These are phyloP conservation scores for Sclerotinia subarctica DNA, from an alignment of 2,329 filamentous ascomycete species.

Conservation along the genomic window DNA sequence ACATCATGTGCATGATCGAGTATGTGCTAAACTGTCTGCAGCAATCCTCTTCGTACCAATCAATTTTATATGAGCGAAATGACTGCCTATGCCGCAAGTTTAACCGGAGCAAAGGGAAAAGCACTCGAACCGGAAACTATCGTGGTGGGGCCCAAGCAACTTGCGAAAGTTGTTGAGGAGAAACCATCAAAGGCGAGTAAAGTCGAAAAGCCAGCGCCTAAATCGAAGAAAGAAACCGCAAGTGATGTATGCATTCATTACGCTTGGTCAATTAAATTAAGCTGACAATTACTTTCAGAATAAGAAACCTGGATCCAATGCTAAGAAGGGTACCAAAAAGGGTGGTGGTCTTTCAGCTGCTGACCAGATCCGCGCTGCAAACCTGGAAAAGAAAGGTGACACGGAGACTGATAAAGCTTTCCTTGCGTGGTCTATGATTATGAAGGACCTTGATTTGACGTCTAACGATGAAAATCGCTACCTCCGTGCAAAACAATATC, in stretches of 20 bases:
- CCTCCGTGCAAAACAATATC: slow-evolving; percentile 33
- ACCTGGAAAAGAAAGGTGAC: slow-evolving; percentile 35
- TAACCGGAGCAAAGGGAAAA: slow-evolving; percentile 63
- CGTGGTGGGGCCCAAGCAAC: slow-evolving; percentile 44
- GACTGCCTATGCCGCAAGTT: slow-evolving; percentile 64
- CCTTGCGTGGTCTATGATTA: slow-evolving; percentile 34
- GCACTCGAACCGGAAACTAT: slow-evolving; percentile 62
- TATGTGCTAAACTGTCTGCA: slow-evolving; percentile 16
- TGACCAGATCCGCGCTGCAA: slow-evolving; percentile 39
- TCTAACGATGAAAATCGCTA: slow-evolving; percentile 37
- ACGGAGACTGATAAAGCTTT: slow-evolving; percentile 37
- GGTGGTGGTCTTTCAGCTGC: slow-evolving; percentile 40
- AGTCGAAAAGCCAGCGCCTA: slow-evolving; percentile 24
- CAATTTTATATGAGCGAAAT: slow-evolving; percentile 68
- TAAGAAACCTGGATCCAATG: slow-evolving; percentile 18
- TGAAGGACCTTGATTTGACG: slow-evolving; percentile 34
- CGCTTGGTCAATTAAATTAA: neutral
- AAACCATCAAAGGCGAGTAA: slow-evolving; percentile 29
- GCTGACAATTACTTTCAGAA: slow-evolving; percentile 16
- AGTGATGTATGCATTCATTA: slow-evolving; percentile 18
- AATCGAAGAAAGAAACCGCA: slow-evolving; percentile 32
- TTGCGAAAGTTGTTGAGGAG: slow-evolving; percentile 33
- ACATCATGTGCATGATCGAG: neutral
- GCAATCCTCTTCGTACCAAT: slow-evolving; percentile 41
- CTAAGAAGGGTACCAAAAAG: slow-evolving; percentile 39